Conservation (phyloP, 1,284 basidiomycete species). For the Trametes polyzona region DNA sequence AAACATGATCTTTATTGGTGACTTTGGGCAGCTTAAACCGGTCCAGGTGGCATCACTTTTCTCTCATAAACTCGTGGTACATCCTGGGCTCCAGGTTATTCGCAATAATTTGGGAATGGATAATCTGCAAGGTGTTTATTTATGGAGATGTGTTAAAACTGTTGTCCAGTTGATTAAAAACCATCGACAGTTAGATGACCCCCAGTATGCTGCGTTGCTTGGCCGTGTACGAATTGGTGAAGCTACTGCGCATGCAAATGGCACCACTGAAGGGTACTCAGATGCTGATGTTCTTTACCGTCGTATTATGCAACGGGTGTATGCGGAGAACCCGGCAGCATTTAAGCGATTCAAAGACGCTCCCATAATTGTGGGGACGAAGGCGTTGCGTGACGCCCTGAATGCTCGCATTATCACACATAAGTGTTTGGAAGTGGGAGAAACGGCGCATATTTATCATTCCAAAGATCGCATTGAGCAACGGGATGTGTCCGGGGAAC, state of each 20-base stretch:
- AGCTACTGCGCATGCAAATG: neutral
- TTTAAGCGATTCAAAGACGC: neutral
- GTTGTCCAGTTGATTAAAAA: neutral
- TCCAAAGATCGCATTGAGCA: neutral
- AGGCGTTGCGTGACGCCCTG: neutral
- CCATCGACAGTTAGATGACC: neutral
- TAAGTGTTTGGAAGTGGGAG: neutral
- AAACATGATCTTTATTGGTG: slow-evolving; percentile 20
- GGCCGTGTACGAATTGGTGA: neutral
- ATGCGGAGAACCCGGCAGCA: neutral
- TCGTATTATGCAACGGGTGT: neutral
- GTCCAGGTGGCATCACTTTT: slow-evolving; percentile 1
- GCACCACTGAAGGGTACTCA: neutral
- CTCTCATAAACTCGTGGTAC: neutral
- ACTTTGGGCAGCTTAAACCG: slow-evolving; percentile 20
- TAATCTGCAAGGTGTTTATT: neutral
- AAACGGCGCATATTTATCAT: neutral
- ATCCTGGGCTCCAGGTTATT: neutral
- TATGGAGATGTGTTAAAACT: neutral
- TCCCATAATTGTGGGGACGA: neutral
- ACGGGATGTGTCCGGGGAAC: neutral
- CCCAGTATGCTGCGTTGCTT: neutral
- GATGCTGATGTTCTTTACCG: neutral
- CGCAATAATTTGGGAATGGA: neutral
- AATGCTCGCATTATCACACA: neutral